Conservation (phyloP, 2,329 filamentous ascomycete genomes). For the Verticillium tricorpus region DNA sequence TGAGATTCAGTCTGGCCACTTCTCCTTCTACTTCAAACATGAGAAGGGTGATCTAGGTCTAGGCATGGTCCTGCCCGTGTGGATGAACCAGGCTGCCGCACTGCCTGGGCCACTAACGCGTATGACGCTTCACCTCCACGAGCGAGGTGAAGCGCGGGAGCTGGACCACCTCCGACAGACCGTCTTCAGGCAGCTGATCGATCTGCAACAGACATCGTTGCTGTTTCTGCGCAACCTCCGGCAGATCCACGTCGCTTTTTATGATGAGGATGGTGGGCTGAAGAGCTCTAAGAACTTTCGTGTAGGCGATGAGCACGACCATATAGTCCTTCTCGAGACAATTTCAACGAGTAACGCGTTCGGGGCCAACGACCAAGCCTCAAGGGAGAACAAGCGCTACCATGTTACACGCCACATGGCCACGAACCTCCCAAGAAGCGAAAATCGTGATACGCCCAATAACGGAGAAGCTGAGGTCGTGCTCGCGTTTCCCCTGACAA, state of each 20-base stretch:
- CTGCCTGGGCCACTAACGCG: conserved; percentile 20
- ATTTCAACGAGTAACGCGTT: not conserved
- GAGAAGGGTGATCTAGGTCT: conserved; percentile 35
- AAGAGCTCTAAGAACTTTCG: conserved; percentile 5
- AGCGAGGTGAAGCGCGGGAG: conserved; percentile 15
- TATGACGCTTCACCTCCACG: conserved; percentile 32
- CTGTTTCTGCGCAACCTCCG: conserved; percentile 37
- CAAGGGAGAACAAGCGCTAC: conserved; percentile 16
- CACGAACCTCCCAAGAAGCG: conserved; percentile 23
- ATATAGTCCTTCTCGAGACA: conserved; percentile 4
- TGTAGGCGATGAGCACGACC: conserved; percentile 2
- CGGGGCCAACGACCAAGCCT: not conserved
- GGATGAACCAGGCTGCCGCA: conserved; percentile 24
- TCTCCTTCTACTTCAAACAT: conserved; percentile 39
- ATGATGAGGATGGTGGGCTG: conserved; percentile 14
- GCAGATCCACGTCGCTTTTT: conserved; percentile 24
- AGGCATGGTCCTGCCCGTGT: conserved; percentile 44
- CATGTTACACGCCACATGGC: conserved; percentile 24
- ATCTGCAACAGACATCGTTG: conserved; percentile 32
- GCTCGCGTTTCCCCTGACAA: conserved; percentile 40
- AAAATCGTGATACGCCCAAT: conserved; percentile 27
- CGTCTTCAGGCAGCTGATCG: conserved; percentile 28
- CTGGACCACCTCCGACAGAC: conserved; percentile 13
- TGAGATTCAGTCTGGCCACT: conserved; percentile 37
- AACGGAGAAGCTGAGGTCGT: conserved; percentile 30